A percentile compares a stretch with the other conserved stretches of the same genome.
Conservation (phyloP, 441 rosid species). For the Rhodomyrtus psidioides region DNA sequence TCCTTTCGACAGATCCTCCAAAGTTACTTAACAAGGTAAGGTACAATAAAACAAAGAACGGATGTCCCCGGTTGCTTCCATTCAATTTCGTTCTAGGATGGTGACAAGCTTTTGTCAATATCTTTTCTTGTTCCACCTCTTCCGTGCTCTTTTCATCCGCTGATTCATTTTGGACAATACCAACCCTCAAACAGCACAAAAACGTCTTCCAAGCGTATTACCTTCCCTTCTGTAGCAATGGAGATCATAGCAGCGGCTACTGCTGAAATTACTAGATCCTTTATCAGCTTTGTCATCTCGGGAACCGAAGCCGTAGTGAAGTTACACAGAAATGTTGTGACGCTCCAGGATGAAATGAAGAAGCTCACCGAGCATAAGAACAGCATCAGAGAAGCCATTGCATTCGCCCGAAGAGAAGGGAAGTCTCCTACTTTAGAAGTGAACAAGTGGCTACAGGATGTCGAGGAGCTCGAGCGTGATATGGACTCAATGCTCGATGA, state of each 20-base stretch:
- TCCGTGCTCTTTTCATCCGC: not conserved
- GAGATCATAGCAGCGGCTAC: not conserved
- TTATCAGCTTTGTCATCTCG: not conserved
- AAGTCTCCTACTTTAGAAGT: constrained; percentile 9
- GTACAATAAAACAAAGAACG: not conserved
- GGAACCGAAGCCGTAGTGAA: not conserved
- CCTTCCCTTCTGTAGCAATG: not conserved
- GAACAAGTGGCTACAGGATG: constrained; percentile 14
- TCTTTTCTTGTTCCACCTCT: not conserved
- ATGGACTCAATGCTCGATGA: constrained; percentile 8
- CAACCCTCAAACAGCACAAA: not conserved
- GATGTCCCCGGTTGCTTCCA: not conserved
- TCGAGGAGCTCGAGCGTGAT: constrained; percentile 8
- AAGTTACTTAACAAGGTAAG: not conserved
- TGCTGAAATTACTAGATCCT: not conserved
- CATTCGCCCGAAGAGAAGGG: constrained; percentile 17
- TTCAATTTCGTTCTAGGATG: not conserved
- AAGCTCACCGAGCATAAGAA: not conserved
- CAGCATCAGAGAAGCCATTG: not conserved
- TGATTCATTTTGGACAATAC: not conserved
- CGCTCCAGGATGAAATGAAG: not conserved
- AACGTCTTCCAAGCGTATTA: not conserved
- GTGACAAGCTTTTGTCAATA: not conserved
- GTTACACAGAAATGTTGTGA: not conserved
- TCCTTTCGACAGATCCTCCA: not conserved